Percentiles rank a stretch among this genome's conserved stretches.
Evolutionary conservation across 164 flowering plant species (phyloP).

Genomic region (Echeveria elegans): DNA sequence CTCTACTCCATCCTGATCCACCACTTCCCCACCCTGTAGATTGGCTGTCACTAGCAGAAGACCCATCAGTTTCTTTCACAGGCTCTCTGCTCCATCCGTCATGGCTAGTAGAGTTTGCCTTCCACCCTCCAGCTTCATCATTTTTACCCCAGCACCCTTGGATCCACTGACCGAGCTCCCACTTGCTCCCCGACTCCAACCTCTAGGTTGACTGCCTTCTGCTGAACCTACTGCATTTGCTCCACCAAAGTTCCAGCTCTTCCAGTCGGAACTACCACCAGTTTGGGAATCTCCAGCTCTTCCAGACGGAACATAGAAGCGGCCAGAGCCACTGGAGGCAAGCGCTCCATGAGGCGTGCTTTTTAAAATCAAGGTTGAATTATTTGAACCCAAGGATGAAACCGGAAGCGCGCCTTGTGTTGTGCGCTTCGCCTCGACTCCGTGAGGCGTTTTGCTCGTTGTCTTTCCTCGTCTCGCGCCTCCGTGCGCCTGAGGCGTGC

Average conservation of each 20-base stretch:
- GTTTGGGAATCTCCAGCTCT: background rate
- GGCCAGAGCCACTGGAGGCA: too few relatives aligned
- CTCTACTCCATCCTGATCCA: constrained; percentile 16
- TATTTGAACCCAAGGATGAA: too few relatives aligned
- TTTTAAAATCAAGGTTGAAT: too few relatives aligned
- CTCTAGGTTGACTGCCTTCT: constrained; percentile 15
- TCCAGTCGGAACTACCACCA: background rate
- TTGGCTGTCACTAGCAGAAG: constrained; percentile 8
- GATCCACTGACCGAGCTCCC: constrained; percentile 12
- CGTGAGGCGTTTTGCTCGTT: too few relatives aligned
- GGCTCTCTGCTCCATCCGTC: constrained; percentile 3
- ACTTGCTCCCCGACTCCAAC: constrained; percentile 16
- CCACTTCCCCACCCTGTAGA: constrained; percentile 20
- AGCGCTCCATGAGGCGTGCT: too few relatives aligned
- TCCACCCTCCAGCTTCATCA: constrained; percentile 3
- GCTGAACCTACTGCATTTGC: constrained; percentile 9
- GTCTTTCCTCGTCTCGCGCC: too few relatives aligned
- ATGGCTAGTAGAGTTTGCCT: background rate
- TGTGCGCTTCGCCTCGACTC: too few relatives aligned
- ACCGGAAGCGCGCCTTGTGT: too few relatives aligned
- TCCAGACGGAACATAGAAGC: too few relatives aligned
- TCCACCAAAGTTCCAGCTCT: constrained; percentile 16
- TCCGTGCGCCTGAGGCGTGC: too few relatives aligned
- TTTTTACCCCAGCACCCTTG: constrained; percentile 5
- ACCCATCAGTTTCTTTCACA: constrained; percentile 14